A percentile compares a stretch with the other conserved stretches of the same genome.
These are phyloP conservation scores for Nicotiana attenuata DNA, from an alignment of 257 asterid genomes.

Conservation along the genomic window DNA sequence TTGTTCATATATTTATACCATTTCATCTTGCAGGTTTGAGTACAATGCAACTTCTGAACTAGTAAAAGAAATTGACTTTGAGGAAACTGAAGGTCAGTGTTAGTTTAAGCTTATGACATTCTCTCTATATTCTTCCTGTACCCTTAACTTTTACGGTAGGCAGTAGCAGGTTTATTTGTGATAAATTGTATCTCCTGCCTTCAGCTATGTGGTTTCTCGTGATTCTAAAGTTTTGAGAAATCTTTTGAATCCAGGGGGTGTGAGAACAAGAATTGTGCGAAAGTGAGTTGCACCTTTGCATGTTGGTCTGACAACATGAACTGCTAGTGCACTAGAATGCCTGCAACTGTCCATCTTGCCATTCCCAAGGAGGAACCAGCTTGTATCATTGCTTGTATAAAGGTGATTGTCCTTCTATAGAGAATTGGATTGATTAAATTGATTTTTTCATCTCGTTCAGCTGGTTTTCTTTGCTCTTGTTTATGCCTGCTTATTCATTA, in stretches of 20 bases:
- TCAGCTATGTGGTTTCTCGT: background rate
- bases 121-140: background rate
- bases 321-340: background rate
- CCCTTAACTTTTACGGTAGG: background rate
- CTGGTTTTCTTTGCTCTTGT: background rate
- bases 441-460: background rate
- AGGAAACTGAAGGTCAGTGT: constrained; percentile 70
- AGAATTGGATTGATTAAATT: background rate
- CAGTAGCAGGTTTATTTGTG: background rate
- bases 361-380: background rate
- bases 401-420: background rate
- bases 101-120: background rate
- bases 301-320: background rate
- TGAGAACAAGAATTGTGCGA: constrained; percentile 58
- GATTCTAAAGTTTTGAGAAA: constrained; percentile 1
- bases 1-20: background rate
- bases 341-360: background rate
- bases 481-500: background rate
- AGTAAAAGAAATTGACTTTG: constrained; percentile 69
- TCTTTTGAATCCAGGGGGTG: constrained; percentile 47
- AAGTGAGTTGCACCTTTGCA: constrained; percentile 23
- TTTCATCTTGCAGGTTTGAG: constrained; percentile 52
- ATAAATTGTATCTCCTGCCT: background rate
- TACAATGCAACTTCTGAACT: constrained; percentile 76
- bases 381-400: background rate